Base-by-base conservation (phyloP, 202 grass and related monocot species). In the Elaeis oleifera region DNA sequence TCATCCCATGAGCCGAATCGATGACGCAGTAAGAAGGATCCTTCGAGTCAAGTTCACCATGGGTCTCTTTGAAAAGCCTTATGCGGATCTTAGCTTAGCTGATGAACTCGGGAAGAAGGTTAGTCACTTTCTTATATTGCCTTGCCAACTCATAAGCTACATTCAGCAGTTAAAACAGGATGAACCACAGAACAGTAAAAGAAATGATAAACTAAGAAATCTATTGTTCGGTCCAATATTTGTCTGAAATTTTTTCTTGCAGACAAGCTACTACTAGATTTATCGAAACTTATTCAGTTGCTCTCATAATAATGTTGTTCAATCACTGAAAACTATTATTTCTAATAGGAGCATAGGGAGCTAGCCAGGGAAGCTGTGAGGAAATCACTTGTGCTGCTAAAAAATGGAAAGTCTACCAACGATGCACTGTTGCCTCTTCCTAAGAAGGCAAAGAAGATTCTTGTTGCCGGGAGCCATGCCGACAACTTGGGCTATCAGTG, bases 11-110 rank as follows among this genome's bases (percentile, higher is more conserved):
- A 85, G 76, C 73, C 73, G 85, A 16, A 95, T 85, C 18, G 76
- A 95, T 11, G 85, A 85, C 67, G 70, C 76, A 0, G 81, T 89
- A 14, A 55, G 58, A 5, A 79, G 85, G 18, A 78, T 95, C 25
- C 79, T 95, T 15, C 67, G 74, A 1, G 79, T 95, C 59, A 95
- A 95, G 51, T 81, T 95, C 79, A 68, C 55, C 31, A 83, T 89
- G 85, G 85, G 82, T 4, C 85, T 95, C 18, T 95, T 95, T 76
- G 81, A 85, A 66, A 71, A 84, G 48, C 89, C 89, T 23, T 88
- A 71, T 19, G 51, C 88, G 9, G 88, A 90, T 74, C 16, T 11
- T 36, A 80, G 56, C 27, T 83, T 92, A 56, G 51, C 69, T 6
- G 60, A 49, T 17, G 67, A 91, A 54, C 25, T 91, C 9, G 83